Percentiles rank a stretch among this genome's conserved stretches.
Evolutionary conservation across 768 basidiomycete genomes (phyloP).

Genomic region (Candolleomyces aberdarensis): DNA sequence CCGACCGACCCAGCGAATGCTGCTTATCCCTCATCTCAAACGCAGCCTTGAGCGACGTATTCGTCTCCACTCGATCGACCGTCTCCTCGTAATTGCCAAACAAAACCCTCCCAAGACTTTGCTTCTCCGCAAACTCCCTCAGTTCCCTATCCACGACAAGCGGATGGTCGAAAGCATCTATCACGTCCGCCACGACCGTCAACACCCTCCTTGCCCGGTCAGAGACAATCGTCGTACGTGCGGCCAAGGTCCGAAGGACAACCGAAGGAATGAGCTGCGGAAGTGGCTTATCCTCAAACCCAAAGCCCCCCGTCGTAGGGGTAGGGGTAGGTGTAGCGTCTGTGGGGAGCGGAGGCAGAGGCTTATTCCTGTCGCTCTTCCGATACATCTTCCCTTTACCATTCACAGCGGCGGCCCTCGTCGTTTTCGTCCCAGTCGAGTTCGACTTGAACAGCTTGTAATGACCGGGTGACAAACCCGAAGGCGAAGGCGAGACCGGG

Average conservation of each 20-base stretch:
- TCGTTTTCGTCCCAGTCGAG: too few relatives aligned
- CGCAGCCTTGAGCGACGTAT: background rate
- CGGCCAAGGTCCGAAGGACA: background rate
- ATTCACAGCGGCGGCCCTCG: too few relatives aligned
- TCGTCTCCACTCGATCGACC: background rate
- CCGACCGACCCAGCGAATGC: background rate
- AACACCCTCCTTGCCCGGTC: background rate
- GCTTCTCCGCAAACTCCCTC: too few relatives aligned
- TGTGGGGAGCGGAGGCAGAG: background rate
- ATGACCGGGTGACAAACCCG: too few relatives aligned
- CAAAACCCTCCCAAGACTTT: too few relatives aligned
- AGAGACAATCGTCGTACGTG: background rate
- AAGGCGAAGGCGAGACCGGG: too few relatives aligned
- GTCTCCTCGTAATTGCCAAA: background rate
- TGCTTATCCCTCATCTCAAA: background rate
- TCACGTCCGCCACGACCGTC: background rate
- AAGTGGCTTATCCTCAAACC: background rate
- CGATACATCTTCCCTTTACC: too few relatives aligned
- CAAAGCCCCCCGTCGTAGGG: background rate
- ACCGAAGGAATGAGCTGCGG: background rate
- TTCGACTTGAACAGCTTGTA: too few relatives aligned
- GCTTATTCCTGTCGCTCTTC: background rate
- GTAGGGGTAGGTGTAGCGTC: background rate
- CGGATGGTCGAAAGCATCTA: background rate
- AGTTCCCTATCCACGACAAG: too few relatives aligned